phyloP scores from a whole-genome alignment of 140 eudicot genomes.

The Bidens hawaiensis region DNA sequence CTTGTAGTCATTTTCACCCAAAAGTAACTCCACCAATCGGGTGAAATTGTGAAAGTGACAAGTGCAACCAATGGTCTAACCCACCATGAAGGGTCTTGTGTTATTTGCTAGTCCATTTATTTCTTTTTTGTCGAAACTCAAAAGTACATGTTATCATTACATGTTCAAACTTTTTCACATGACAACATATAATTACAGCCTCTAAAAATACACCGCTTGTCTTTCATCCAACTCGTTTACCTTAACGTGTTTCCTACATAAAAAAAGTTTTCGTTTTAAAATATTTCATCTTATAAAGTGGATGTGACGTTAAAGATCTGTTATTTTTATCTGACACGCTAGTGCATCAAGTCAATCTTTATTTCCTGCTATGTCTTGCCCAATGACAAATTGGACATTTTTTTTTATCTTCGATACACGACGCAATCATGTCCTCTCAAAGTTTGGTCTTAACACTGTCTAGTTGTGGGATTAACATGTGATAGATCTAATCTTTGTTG shows the following conservation, averaged over 20 bases:
- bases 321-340: too few relatives aligned
- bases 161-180: conserved; percentile 1
- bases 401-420: background rate
- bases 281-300: too few relatives aligned
- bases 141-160: conserved; percentile 6
- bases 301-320: too few relatives aligned
- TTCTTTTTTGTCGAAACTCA: conserved; percentile 11
- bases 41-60: conserved; percentile 8
- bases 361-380: background rate
- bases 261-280: background rate
- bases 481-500: background rate
- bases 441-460: background rate
- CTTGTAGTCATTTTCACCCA: background rate
- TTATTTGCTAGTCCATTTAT: conserved; percentile 27
- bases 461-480: background rate
- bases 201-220: background rate
- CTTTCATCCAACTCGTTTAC: background rate
- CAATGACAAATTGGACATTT: background rate
- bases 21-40: conserved; percentile 16
- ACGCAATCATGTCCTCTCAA: background rate
- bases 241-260: background rate
- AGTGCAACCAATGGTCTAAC: background rate
- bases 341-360: background rate
- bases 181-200: conserved; percentile 2
- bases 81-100: conserved; percentile 27